Base-by-base conservation (phyloP, 75 land plant genomes). In the Cryptomeria japonica region DNA sequence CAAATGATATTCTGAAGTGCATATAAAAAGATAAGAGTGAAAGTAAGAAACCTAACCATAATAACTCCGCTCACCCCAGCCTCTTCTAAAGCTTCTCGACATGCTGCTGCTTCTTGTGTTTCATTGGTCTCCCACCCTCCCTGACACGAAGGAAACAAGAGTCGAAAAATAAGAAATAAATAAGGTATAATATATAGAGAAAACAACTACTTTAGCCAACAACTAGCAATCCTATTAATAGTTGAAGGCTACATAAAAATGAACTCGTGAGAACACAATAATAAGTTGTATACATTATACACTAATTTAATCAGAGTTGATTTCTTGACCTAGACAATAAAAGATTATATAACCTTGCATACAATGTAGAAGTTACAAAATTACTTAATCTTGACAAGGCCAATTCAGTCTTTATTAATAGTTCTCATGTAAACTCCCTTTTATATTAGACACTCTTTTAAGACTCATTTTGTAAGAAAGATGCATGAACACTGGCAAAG, bases 71-170 rank as follows among this genome's bases (percentile, higher is more conserved):
- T 86, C 31, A 93, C 94, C 28, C 94, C 93, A 31, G 94, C 94
- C 84, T 93, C 94, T 90, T 93, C 94, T 34, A 90, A 70, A 14
- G 94, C 90, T 88, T 93, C 94, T 22, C 94, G 88, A 37, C 90
- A 86, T 51, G 94, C 94, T 86, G 94, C 94, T 58, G 90, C 88
- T 36, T 89, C 90, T 11, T 78, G 91, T 12, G 94, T 89, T 86
- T 93, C 94, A 88, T 93, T 91, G 44, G 86, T 83, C 84, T 93
- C 94, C 94, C 94, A 93, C 16, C 94, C 94, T 49, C 94, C 94
- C 94, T 93, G 86, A 41, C n/a, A 82, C 42, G 3, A 82, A 41
- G 37, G 22, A 82, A 44, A 32, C 70, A 36, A 78, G 38, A 78
- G 41, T 78, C 3, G 13, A 18, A 78, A 78, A 78, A 36, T 77